These are phyloP conservation scores for Rhododendron simsii DNA, from an alignment of 148 eudicot species.

Conservation along the genomic window DNA sequence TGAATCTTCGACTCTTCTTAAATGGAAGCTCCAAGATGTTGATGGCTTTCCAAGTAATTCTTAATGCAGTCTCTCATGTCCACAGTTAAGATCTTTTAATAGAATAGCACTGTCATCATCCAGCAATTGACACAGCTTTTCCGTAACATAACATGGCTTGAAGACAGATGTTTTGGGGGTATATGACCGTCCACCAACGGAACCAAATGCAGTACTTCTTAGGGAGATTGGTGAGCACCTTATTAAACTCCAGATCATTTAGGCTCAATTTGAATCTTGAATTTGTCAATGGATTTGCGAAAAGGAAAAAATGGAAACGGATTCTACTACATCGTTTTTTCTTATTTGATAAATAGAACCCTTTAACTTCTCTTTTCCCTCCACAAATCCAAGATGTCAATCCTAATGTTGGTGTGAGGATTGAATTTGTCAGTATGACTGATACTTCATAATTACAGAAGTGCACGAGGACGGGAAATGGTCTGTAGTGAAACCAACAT, in stretches of 20 bases:
- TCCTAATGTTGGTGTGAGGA: not conserved
- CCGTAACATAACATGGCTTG: slow-evolving; percentile 32
- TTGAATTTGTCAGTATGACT: not conserved
- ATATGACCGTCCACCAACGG: slow-evolving; percentile 91
- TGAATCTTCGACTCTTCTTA: not conserved
- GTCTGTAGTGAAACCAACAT: slow-evolving; percentile 64
- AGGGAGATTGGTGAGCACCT: slow-evolving; percentile 72
- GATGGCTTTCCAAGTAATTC: not conserved
- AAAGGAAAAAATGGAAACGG: not conserved
- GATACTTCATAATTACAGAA: slow-evolving; percentile 42
- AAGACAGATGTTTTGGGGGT: slow-evolving; percentile 97
- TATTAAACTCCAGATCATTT: not conserved
- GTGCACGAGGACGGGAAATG: slow-evolving; percentile 86
- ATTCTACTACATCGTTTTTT: not conserved
- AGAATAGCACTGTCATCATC: not conserved
- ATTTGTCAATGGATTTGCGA: not conserved
- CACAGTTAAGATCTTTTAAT: not conserved
- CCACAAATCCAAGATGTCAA: not conserved
- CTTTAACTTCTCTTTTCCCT: not conserved
- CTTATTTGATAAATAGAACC: not conserved
- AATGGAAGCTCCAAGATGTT: not conserved
- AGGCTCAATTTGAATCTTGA: not conserved
- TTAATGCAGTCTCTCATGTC: not conserved
- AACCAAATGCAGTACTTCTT: slow-evolving; percentile 68
- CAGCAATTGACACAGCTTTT: not conserved